These are phyloP conservation scores for Coriaria nepalensis DNA, from an alignment of 306 rosid genomes.

Conservation along the genomic window DNA sequence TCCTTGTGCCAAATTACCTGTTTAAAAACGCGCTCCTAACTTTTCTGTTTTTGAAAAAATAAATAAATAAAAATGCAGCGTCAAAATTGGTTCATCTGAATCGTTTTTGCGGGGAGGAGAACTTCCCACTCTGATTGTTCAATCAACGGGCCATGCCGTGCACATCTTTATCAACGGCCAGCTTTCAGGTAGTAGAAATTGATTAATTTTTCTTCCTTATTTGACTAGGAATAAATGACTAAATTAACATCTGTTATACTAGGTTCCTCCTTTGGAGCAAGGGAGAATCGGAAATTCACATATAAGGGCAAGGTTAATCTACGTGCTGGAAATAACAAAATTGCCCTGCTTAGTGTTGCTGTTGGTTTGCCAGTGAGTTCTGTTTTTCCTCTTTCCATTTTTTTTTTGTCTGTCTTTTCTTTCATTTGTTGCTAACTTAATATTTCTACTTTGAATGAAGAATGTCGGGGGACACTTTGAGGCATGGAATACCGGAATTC, in stretches of 20 bases:
- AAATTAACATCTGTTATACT: slow-evolving; percentile 16
- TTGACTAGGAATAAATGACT: neutral
- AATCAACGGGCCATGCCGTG: slow-evolving; percentile 90
- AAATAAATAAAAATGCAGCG: slow-evolving; percentile 35
- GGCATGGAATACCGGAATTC: slow-evolving; percentile 92
- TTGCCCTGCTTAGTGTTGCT: slow-evolving; percentile 88
- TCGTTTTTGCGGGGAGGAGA: slow-evolving; percentile 77
- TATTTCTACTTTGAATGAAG: slow-evolving; percentile 26
- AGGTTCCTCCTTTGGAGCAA: slow-evolving; percentile 90
- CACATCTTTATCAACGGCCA: slow-evolving; percentile 79
- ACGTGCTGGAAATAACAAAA: slow-evolving; percentile 67
- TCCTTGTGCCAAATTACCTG: slow-evolving; percentile 7
- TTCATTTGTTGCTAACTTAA: slow-evolving; percentile 3
- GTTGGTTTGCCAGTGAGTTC: slow-evolving; percentile 85
- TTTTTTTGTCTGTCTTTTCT: slow-evolving; percentile 2
- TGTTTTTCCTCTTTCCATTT: slow-evolving; percentile 4
- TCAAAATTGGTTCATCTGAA: slow-evolving; percentile 64
- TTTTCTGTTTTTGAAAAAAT: neutral
- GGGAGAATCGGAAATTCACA: slow-evolving; percentile 72
- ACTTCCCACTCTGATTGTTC: slow-evolving; percentile 74
- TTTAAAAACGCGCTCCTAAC: neutral
- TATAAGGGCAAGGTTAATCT: slow-evolving; percentile 69
- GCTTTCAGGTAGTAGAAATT: slow-evolving; percentile 52
- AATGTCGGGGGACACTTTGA: slow-evolving; percentile 95
- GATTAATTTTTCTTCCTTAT: slow-evolving; percentile 9